A percentile compares a stretch with the other conserved stretches of the same genome.
Evolutionary conservation across 768 basidiomycete genomes (phyloP).

Genomic region (Exsudoporus frostii): DNA sequence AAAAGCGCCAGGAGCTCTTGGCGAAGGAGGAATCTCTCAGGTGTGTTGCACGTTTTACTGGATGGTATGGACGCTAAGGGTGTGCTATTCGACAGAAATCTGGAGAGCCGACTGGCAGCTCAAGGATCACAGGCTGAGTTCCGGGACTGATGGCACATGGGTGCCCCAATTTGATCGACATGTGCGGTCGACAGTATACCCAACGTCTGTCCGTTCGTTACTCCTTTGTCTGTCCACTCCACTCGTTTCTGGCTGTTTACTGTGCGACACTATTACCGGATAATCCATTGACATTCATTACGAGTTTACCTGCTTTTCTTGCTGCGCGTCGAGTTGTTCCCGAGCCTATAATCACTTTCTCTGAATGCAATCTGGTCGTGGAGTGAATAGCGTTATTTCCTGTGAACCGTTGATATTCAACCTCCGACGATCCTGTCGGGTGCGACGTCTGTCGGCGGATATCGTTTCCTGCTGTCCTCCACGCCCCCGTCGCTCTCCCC

Average conservation of each 20-base stretch:
- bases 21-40: conserved; percentile 95
- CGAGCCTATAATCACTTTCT: conserved; percentile 18
- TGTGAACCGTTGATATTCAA: conserved; percentile 20
- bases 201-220: conserved; percentile 32
- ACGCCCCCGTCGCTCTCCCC: conserved; percentile 10
- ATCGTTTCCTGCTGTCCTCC: conserved; percentile 2
- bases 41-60: conserved; percentile 37
- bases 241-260: conserved; percentile 33
- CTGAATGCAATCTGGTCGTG: conserved; percentile 4
- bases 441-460: conserved; percentile 6
- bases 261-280: conserved; percentile 34
- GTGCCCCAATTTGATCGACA: conserved; percentile 21
- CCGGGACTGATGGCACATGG: conserved; percentile 49
- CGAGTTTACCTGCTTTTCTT: conserved; percentile 31
- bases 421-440: conserved; percentile 25
- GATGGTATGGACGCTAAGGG: background rate
- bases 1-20: conserved; percentile 93
- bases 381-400: conserved; percentile 5
- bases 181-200: conserved; percentile 34
- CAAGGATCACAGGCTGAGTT: conserved; percentile 83
- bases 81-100: conserved; percentile 49
- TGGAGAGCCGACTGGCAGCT: conserved; percentile 88
- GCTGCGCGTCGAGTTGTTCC: conserved; percentile 19
- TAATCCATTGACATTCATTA: conserved; percentile 39
- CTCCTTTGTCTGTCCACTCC: conserved; percentile 35